Conservation (phyloP, 129 eudicot species). For the Solidago caesia region DNA sequence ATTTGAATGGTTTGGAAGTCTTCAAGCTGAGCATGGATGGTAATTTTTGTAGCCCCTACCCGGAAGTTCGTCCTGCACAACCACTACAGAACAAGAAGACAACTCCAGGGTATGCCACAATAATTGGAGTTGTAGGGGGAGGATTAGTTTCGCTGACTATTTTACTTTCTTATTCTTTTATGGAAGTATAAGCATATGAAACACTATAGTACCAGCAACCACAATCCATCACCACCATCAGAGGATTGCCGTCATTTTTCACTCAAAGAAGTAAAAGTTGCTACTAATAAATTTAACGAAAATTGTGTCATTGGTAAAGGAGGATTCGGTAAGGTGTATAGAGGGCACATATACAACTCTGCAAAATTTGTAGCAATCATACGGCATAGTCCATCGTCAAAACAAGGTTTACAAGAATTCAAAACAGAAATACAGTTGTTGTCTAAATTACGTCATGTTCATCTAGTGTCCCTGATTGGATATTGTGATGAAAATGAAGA, state of each 20-base stretch:
- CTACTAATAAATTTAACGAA: neutral
- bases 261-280: neutral
- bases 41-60: too few relatives aligned
- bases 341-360: conserved; percentile 29
- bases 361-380: conserved; percentile 37
- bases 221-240: neutral
- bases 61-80: too few relatives aligned
- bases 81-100: neutral
- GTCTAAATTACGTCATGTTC: too few relatives aligned
- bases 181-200: neutral
- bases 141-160: neutral
- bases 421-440: too few relatives aligned
- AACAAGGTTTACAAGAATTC: conserved; percentile 31
- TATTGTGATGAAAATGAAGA: conserved; percentile 36
- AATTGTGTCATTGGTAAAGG: conserved; percentile 23
- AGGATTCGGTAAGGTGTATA: conserved; percentile 49
- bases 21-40: conserved; percentile 43
- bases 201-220: neutral
- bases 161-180: neutral
- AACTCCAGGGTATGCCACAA: neutral
- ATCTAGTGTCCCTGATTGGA: conserved; percentile 35
- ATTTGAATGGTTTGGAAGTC: conserved; percentile 58
- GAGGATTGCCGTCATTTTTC: neutral
- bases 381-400: conserved; percentile 34
- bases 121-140: neutral